Evolutionary conservation across 768 basidiomycete species (phyloP), one percentile per base, ranked within the genome.

Genomic region (Dictyophora rubrovolvata): DNA sequence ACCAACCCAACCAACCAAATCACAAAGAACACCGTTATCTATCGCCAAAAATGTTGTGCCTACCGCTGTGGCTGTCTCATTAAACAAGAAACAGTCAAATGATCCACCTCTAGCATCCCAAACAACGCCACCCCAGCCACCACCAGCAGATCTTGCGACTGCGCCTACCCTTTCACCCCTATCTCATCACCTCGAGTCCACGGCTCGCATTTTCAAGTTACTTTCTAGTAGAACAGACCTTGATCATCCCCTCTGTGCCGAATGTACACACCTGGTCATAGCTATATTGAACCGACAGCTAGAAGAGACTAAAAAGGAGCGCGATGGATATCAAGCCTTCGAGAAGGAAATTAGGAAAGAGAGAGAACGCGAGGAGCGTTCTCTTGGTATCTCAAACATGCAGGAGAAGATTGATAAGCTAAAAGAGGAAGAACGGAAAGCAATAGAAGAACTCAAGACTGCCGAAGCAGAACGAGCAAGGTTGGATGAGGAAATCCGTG

Each of bases 191-290:
- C 74, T 91, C 60, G 83, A 84, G 59, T 88, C 87, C 36, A 84
- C 86, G 51, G 78, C 79, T 61, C 82, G 83, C 18, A 76, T 93
- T 42, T 86, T 89, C 69, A 87, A 87, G 68, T 69, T 90, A 33
- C 76, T 92, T 48, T 88, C 89, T 12, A 80, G 84, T 58, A 77
- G 84, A 48, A 84, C 86, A 55, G 86, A 87, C 34, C 81, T 94
- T 48, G 91, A 93, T 69, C 93, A 97, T 68, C 96, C 96, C 5
- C 78, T 99, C 8, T 99, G 96, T 70, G 83, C 87, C 0, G 95
- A 98, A 66, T 99, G 96, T 71, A 91, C 93, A 2, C 85, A 89
- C 65, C 79, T 87, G 52, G 72, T 98, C 35, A 79, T 94, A 33
- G 76, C 76, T 1, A 82, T 82, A 22, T 79, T 98, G 34, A 84